These are phyloP conservation scores for Hansenula anomala DNA, from an alignment of 1,139 yeast species.

Conservation along the genomic window DNA sequence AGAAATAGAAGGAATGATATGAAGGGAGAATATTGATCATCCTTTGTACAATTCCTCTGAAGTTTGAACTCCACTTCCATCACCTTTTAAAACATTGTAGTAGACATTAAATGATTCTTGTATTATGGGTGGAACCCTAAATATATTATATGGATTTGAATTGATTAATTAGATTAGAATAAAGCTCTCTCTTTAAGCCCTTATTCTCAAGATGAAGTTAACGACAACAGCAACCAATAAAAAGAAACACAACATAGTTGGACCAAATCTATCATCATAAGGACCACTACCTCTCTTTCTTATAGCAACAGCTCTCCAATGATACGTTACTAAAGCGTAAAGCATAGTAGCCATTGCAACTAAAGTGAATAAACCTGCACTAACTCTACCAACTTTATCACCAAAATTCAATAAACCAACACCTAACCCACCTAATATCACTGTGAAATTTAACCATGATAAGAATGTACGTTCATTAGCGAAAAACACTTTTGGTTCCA, in stretches of 20 bases:
- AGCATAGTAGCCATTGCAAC: conserved; percentile 97
- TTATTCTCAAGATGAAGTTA: conserved; percentile 72
- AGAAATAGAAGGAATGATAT: too few relatives aligned
- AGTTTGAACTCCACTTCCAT: too few relatives aligned
- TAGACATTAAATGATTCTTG: too few relatives aligned
- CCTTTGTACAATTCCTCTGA: too few relatives aligned
- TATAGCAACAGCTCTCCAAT: conserved; percentile 99
- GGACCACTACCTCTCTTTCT: conserved; percentile 98
- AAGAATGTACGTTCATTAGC: conserved; percentile 98
- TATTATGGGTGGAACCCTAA: too few relatives aligned
- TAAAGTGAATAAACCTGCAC: conserved; percentile 91
- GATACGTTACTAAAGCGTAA: conserved; percentile 91
- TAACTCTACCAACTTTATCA: conserved; percentile 85
- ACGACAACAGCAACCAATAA: conserved; percentile 88
- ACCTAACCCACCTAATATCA: conserved; percentile 92
- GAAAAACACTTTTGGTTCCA: conserved; percentile 97
- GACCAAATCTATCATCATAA: conserved; percentile 96
- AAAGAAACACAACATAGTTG: conserved; percentile 96
- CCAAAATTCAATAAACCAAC: conserved; percentile 95
- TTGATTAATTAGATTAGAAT: too few relatives aligned
- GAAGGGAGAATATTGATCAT: too few relatives aligned
- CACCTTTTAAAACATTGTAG: too few relatives aligned
- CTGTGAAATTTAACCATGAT: conserved; percentile 98
- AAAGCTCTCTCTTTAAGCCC: conserved; percentile 3
- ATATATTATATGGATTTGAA: too few relatives aligned